Evolutionary conservation across 768 basidiomycete genomes (phyloP).

Genomic region (Mycena sanguinolenta): DNA sequence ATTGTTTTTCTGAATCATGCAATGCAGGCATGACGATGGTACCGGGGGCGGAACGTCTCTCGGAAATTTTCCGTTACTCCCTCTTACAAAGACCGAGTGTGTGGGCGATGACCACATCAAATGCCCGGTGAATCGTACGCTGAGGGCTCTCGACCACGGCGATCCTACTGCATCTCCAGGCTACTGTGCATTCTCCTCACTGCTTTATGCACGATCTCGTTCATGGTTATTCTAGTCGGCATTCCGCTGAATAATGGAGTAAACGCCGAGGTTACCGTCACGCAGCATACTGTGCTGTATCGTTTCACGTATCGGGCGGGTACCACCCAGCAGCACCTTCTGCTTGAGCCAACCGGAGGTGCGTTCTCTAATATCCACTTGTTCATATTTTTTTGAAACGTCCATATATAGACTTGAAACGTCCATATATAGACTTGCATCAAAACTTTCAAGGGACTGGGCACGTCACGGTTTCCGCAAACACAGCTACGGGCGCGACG

Average conservation of each 20-base stretch:
- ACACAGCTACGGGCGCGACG: slow-evolving; percentile 17
- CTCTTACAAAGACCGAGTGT: slow-evolving; percentile 25
- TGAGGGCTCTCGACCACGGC: slow-evolving; percentile 25
- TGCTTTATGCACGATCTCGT: neutral
- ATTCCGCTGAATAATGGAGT: slow-evolving; percentile 54
- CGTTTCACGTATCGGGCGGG: slow-evolving; percentile 58
- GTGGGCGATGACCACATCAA: slow-evolving; percentile 19
- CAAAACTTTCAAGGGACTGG: slow-evolving; percentile 26
- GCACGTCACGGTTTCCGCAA: slow-evolving; percentile 23
- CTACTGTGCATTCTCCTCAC: slow-evolving; percentile 19
- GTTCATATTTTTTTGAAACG: too few species aligned
- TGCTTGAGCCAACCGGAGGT: slow-evolving; percentile 30
- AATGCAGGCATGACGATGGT: slow-evolving; percentile 34
- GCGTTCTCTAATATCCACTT: neutral
- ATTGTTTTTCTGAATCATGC: too few species aligned
- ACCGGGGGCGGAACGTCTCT: slow-evolving; percentile 24
- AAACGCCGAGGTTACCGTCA: slow-evolving; percentile 59
- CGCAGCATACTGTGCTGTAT: slow-evolving; percentile 57
- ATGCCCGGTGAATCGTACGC: slow-evolving; percentile 6
- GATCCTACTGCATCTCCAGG: slow-evolving; percentile 31
- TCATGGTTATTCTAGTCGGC: slow-evolving; percentile 17
- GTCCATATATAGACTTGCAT: slow-evolving; percentile 8
- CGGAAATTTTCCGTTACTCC: slow-evolving; percentile 31
- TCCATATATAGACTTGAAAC: neutral
- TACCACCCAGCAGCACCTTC: slow-evolving; percentile 44